Percentiles rank a stretch among this genome's conserved stretches.
These are phyloP conservation scores for Iodosphaeria phyllophila DNA, from an alignment of 2,329 filamentous ascomycete species.

Conservation along the genomic window DNA sequence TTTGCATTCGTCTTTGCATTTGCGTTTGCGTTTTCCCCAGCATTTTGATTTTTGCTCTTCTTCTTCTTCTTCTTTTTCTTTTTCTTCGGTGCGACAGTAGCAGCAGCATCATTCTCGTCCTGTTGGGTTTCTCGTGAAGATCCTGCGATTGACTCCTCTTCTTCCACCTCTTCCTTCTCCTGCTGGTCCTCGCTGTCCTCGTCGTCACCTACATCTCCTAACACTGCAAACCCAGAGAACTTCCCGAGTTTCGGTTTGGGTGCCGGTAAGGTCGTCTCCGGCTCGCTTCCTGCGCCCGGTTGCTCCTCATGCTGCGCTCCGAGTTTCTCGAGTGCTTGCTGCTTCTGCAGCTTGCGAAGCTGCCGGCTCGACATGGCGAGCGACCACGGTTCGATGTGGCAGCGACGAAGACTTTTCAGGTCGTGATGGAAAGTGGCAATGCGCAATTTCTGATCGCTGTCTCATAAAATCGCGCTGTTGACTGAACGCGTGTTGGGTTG, in stretches of 20 bases:
- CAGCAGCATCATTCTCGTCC: slow-evolving; percentile 7
- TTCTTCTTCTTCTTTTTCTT: slow-evolving; percentile 22
- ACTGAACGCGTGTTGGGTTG: too few species aligned
- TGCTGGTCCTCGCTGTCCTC: slow-evolving; percentile 15
- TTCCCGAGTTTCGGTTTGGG: slow-evolving; percentile 23
- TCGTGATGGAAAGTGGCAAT: neutral
- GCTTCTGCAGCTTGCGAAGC: slow-evolving; percentile 21
- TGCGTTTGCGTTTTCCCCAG: slow-evolving; percentile 1
- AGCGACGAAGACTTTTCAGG: too few species aligned
- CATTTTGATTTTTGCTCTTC: slow-evolving; percentile 14
- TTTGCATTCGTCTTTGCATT: slow-evolving; percentile 5
- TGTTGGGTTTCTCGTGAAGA: slow-evolving; percentile 4
- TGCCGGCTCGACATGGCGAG: slow-evolving; percentile 15
- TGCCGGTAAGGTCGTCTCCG: slow-evolving; percentile 14
- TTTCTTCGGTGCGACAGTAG: slow-evolving; percentile 7
- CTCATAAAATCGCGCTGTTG: too few species aligned
- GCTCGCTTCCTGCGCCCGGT: slow-evolving; percentile 14
- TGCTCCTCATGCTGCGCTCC: slow-evolving; percentile 18
- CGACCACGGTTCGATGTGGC: too few species aligned
- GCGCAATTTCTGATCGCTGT: too few species aligned
- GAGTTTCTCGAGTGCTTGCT: slow-evolving; percentile 24
- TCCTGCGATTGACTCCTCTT: slow-evolving; percentile 5
- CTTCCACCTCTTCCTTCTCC: slow-evolving; percentile 12
- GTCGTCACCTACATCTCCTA: slow-evolving; percentile 22
- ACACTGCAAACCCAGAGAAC: slow-evolving; percentile 30